Base-by-base conservation (phyloP, 306 rosid genomes). In the Rosa chinensis region DNA sequence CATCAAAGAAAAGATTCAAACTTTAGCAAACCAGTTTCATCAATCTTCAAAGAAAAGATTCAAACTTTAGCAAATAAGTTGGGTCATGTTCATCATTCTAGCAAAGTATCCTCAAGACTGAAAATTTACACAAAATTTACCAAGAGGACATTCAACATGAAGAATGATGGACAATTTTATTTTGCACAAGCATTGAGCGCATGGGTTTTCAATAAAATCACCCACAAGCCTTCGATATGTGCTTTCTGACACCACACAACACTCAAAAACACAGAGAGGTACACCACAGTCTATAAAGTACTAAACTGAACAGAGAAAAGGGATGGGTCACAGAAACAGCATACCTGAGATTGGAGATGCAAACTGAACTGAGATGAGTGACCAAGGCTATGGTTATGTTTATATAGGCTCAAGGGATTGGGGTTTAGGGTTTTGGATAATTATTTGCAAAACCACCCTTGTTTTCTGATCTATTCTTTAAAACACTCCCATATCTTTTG, bases 181-280 rank as follows among this genome's bases (percentile, higher is more conserved):
- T 37, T 93, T 0, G 97, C 98, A 93, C 98, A 88, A 43, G 23
- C 56, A 78, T 89, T 93, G 98, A 91, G 90, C 93, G 74, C 78
- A 79, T 80, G 85, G 86, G 86, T 80, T 77, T 32, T 21, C 3
- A 70, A 70, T 37, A 39, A 42, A 45, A 73, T 10, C 81, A 71
- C 85, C 81, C 78, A 82, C 32, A 85, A 89, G 89, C 92, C 98
- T 94, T 92, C 98, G 98, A 94, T 82, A 86, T 83, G 94, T 87
- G 94, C 96, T 78, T 52, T 53, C 4, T 6, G 4, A 66, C 25
- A 9, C 21, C 10, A 59, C 14, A 14, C 3, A 43, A 18, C 78
- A 25, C 69, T 63, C 5, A 17, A 16, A 17, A 49, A 8, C 53
- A 49, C 53, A 13, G 3, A 53, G 66, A 39, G 68, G 7, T 14